Evolutionary conservation across 768 basidiomycete species (phyloP).

Genomic region (Amanita rubescens): DNA sequence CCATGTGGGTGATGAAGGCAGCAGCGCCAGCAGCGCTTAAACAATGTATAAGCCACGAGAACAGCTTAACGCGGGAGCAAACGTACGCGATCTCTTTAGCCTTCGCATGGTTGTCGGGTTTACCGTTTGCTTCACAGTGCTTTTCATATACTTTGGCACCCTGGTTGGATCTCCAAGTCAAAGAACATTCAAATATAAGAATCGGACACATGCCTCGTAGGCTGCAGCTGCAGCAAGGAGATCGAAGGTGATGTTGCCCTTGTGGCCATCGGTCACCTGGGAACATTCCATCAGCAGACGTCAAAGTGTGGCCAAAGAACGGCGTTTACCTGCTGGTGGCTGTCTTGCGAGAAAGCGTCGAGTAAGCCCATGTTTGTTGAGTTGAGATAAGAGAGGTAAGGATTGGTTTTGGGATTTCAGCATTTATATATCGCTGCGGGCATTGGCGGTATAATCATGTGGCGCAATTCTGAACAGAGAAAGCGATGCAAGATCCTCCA

Average conservation of each 20-base stretch:
- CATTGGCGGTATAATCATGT: background rate
- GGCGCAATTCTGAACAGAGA: background rate
- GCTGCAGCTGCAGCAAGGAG: slow-evolving; percentile 60
- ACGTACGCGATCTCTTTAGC: slow-evolving; percentile 49
- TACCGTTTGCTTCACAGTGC: slow-evolving; percentile 42
- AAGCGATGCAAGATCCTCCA: background rate
- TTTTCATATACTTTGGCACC: slow-evolving; percentile 60
- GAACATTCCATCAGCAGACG: background rate
- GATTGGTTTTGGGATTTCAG: background rate
- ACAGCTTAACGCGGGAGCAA: no score
- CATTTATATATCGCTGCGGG: background rate
- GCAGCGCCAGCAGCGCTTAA: slow-evolving; percentile 48
- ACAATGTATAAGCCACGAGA: background rate
- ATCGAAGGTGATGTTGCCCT: slow-evolving; percentile 57
- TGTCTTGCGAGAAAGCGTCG: background rate
- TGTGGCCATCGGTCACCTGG: slow-evolving; percentile 42
- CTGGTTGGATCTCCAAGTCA: slow-evolving; percentile 21
- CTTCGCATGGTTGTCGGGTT: slow-evolving; percentile 36
- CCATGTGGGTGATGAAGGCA: slow-evolving; percentile 42
- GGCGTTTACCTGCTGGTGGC: background rate
- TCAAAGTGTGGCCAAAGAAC: background rate
- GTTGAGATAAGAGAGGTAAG: background rate
- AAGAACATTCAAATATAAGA: background rate
- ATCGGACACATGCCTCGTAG: slow-evolving; percentile 41
- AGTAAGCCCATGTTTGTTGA: background rate